These are phyloP conservation scores for Anastatica hierochuntica DNA, from an alignment of 345 rosid genomes.

Conservation along the genomic window DNA sequence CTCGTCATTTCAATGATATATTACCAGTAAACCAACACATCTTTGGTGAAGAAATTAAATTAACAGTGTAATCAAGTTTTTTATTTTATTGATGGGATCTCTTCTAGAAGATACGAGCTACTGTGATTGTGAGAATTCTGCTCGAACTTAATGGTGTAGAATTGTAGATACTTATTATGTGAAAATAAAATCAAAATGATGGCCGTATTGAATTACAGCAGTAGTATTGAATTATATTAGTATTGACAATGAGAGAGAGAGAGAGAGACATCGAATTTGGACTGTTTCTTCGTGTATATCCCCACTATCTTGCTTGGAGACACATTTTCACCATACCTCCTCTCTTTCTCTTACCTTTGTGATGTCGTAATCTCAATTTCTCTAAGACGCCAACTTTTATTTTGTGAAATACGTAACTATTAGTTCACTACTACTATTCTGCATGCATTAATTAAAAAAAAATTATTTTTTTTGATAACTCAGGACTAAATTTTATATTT, in stretches of 20 bases:
- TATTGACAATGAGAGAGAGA: slow-evolving; percentile 5
- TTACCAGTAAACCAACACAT: too few species aligned
- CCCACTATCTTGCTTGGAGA: slow-evolving; percentile 21
- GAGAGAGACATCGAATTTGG: slow-evolving; percentile 24
- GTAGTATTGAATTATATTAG: too few species aligned
- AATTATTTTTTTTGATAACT: too few species aligned
- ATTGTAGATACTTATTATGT: too few species aligned
- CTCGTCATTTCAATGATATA: too few species aligned
- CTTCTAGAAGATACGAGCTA: too few species aligned
- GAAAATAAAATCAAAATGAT: not conserved
- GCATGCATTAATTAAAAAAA: slow-evolving; percentile 2
- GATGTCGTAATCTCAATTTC: slow-evolving; percentile 9
- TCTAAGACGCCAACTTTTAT: not conserved
- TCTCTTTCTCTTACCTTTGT: not conserved
- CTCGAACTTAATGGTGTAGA: too few species aligned
- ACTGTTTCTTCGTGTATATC: slow-evolving; percentile 5
- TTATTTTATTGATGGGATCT: too few species aligned
- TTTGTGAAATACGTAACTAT: not conserved
- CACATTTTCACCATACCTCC: slow-evolving; percentile 24
- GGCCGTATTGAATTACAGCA: not conserved
- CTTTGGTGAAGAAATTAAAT: too few species aligned
- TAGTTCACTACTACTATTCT: not conserved
- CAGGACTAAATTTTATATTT: too few species aligned
- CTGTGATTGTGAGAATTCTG: too few species aligned
- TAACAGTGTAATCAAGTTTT: too few species aligned